Evolutionary conservation across 2,329 filamentous ascomycete species (phyloP).

Genomic region (Cytospora leucostoma): DNA sequence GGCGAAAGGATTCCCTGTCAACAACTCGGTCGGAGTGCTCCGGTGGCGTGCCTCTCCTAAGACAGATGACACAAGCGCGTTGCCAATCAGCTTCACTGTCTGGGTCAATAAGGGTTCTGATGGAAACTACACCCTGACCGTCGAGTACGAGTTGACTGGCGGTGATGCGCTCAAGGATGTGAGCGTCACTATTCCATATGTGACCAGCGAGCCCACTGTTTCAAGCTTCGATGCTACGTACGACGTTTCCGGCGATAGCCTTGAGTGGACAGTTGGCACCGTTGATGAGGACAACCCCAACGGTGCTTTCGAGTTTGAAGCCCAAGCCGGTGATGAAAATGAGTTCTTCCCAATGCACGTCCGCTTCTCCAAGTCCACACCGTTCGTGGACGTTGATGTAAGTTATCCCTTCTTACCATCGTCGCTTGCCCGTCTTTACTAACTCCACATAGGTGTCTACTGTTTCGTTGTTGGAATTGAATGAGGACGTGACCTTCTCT

Average conservation of each 20-base stretch:
- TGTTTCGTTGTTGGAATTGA: constrained; percentile 71
- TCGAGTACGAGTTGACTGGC: constrained; percentile 93
- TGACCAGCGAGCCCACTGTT: constrained; percentile 80
- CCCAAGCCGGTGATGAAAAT: constrained; percentile 80
- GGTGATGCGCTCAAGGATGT: constrained; percentile 80
- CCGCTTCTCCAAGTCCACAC: constrained; percentile 80
- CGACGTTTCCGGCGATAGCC: constrained; percentile 85
- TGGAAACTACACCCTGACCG: constrained; percentile 82
- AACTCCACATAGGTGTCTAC: constrained; percentile 55
- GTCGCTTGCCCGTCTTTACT: constrained; percentile 4
- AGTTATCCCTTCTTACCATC: constrained; percentile 44
- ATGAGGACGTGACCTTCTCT: constrained; percentile 78
- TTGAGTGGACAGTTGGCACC: constrained; percentile 91
- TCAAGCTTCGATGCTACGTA: constrained; percentile 94
- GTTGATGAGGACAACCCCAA: constrained; percentile 80
- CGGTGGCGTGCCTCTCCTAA: constrained; percentile 88
- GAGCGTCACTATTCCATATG: constrained; percentile 83
- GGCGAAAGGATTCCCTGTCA: constrained; percentile 86
- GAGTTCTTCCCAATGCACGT: constrained; percentile 99
- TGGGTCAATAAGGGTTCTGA: constrained; percentile 91
- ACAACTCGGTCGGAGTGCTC: constrained; percentile 89
- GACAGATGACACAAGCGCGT: constrained; percentile 74
- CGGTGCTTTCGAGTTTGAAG: constrained; percentile 95
- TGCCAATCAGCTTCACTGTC: constrained; percentile 94
- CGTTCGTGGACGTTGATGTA: constrained; percentile 93